Evolutionary conservation across 345 rosid genomes (phyloP).

Genomic region (Linum trigynum): DNA sequence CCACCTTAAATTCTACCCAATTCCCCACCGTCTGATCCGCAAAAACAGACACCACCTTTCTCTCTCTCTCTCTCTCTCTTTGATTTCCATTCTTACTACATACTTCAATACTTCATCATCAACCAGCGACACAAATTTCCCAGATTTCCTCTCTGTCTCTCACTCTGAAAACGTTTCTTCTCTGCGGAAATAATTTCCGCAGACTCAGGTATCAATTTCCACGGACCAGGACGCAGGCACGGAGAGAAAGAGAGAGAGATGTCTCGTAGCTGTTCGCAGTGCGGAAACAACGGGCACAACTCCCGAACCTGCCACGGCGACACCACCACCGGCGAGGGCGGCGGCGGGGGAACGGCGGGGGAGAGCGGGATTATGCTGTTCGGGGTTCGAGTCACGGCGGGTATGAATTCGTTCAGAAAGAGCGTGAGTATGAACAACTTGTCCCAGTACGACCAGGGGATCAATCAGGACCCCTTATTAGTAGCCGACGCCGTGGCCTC

Average conservation of each 20-base stretch:
- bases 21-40: no score
- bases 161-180: no score
- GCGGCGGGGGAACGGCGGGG: slow-evolving; percentile 8
- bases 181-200: neutral
- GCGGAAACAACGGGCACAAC: slow-evolving; percentile 68
- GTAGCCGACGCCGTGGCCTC: slow-evolving; percentile 28
- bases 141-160: no score
- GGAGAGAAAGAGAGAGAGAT: slow-evolving; percentile 1
- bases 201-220: neutral
- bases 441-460: slow-evolving; percentile 41
- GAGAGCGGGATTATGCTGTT: slow-evolving; percentile 60
- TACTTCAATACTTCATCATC: no score
- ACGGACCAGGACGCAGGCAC: neutral
- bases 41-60: no score
- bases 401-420: slow-evolving; percentile 40
- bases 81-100: no score
- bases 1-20: no score
- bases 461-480: slow-evolving; percentile 21
- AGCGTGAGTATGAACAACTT: slow-evolving; percentile 70
- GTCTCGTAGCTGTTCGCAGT: slow-evolving; percentile 61
- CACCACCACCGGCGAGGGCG: neutral
- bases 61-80: no score
- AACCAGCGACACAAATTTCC: no score
- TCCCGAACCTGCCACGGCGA: slow-evolving; percentile 39
- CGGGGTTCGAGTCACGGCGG: slow-evolving; percentile 56